Evolutionary conservation across 2,329 filamentous ascomycete species (phyloP).

Genomic region (Colletotrichum eleusines): DNA sequence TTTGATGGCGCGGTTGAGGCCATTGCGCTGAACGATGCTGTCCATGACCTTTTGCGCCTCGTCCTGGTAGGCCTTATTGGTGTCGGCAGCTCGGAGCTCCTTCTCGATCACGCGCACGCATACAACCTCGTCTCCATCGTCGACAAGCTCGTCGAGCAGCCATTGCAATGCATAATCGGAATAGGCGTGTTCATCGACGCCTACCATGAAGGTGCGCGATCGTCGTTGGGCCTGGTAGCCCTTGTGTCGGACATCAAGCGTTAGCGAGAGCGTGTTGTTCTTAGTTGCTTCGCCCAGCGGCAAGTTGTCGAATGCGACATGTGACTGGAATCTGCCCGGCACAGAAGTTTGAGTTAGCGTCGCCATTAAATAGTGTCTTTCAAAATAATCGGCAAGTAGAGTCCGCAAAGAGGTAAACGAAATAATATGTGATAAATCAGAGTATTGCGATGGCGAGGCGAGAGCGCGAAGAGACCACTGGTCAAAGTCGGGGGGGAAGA

Average conservation of each 20-base stretch:
- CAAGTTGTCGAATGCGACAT: slow-evolving; percentile 73
- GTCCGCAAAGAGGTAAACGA: not conserved
- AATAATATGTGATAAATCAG: not conserved
- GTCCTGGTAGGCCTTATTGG: slow-evolving; percentile 72
- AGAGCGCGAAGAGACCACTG: slow-evolving; percentile 31
- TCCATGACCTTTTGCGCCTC: slow-evolving; percentile 82
- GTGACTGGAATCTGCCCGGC: slow-evolving; percentile 66
- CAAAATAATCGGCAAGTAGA: not conserved
- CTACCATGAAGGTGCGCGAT: slow-evolving; percentile 90
- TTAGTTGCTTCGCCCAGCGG: slow-evolving; percentile 69
- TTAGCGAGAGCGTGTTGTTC: slow-evolving; percentile 76
- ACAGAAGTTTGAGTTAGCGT: slow-evolving; percentile 54
- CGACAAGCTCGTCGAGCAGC: slow-evolving; percentile 91
- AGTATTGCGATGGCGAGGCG: slow-evolving; percentile 13
- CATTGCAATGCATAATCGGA: slow-evolving; percentile 93
- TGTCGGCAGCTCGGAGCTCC: slow-evolving; percentile 76
- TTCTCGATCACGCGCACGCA: slow-evolving; percentile 91
- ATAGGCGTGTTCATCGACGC: slow-evolving; percentile 91
- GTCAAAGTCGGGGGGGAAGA: slow-evolving; percentile 13
- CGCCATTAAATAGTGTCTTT: slow-evolving; percentile 50
- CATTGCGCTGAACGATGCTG: slow-evolving; percentile 82
- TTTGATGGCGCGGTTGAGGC: slow-evolving; percentile 83
- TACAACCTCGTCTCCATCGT: slow-evolving; percentile 93
- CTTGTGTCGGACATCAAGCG: slow-evolving; percentile 86
- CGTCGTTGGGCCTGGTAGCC: slow-evolving; percentile 85